These are phyloP conservation scores for Boeremia exigua DNA, from an alignment of 2,329 filamentous ascomycete genomes.

Conservation along the genomic window DNA sequence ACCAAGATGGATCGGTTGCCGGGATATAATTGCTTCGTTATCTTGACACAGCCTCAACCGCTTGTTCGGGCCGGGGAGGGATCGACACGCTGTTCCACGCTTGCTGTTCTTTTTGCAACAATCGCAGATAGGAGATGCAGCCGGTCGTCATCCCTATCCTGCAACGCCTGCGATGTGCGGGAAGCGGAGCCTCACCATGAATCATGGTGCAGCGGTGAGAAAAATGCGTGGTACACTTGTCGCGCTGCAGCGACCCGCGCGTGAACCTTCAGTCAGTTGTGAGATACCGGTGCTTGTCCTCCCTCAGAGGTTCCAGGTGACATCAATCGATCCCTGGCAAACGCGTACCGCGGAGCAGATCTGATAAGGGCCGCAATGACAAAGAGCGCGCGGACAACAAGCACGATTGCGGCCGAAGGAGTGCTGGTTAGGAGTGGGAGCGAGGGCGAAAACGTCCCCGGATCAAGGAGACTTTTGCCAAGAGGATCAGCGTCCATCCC, in stretches of 20 bases:
- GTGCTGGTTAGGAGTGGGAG: slow-evolving; percentile 1
- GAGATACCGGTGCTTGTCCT: not conserved
- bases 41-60: slow-evolving; percentile 20
- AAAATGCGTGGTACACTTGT: slow-evolving; percentile 1
- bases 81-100: slow-evolving; percentile 17
- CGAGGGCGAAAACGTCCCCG: slow-evolving; percentile 3
- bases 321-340: not conserved
- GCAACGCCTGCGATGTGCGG: not conserved
- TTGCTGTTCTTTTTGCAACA: slow-evolving; percentile 14
- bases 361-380: not conserved
- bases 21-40: slow-evolving; percentile 17
- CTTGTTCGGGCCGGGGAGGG: not conserved
- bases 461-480: slow-evolving; percentile 8
- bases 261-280: not conserved
- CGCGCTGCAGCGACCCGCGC: not conserved
- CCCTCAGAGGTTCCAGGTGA: not conserved
- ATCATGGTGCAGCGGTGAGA: slow-evolving; percentile 9
- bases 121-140: slow-evolving; percentile 15
- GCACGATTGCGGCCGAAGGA: slow-evolving; percentile 2
- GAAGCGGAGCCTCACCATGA: slow-evolving; percentile 8
- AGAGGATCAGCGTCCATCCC: slow-evolving; percentile 11
- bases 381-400: not conserved
- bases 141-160: slow-evolving; percentile 6
- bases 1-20: slow-evolving; percentile 12
- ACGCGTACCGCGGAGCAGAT: not conserved